Conservation (phyloP, 2,329 filamentous ascomycete genomes). For the Fusarium camptoceras region DNA sequence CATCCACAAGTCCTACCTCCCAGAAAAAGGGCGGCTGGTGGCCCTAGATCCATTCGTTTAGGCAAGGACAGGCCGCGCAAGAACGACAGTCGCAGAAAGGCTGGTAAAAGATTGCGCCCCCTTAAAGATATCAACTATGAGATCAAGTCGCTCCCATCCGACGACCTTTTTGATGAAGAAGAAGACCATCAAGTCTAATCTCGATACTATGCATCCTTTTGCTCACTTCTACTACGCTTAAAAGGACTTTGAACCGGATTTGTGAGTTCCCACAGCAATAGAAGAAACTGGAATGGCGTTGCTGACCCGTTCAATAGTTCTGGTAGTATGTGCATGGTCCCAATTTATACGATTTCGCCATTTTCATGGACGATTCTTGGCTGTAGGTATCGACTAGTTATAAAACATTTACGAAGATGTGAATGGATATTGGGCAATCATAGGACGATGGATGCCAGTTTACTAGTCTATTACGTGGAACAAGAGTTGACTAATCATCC, state of each 20-base stretch:
- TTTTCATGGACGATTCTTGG: not conserved
- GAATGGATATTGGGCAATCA: not conserved
- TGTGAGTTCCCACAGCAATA: not conserved
- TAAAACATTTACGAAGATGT: not conserved
- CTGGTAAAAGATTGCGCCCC: not conserved
- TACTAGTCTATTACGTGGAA: too few species aligned
- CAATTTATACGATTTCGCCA: not conserved
- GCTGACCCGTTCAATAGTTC: not conserved
- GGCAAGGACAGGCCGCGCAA: too few species aligned
- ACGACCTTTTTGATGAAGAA: not conserved
- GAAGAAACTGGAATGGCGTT: not conserved
- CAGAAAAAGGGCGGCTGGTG: not conserved
- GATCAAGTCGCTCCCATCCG: not conserved
- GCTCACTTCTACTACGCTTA: not conserved
- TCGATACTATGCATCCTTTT: not conserved
- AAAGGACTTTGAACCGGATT: not conserved
- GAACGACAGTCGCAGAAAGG: not conserved
- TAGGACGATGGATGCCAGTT: not conserved
- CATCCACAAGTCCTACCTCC: not conserved
- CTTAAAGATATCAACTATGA: not conserved
- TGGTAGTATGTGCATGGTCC: not conserved
- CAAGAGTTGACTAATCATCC: too few species aligned
- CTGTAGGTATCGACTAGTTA: not conserved
- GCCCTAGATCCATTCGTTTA: too few species aligned
- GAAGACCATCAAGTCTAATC: not conserved